phyloP scores from a whole-genome alignment of 352 stramenopile species.

The Pythium biforme region DNA sequence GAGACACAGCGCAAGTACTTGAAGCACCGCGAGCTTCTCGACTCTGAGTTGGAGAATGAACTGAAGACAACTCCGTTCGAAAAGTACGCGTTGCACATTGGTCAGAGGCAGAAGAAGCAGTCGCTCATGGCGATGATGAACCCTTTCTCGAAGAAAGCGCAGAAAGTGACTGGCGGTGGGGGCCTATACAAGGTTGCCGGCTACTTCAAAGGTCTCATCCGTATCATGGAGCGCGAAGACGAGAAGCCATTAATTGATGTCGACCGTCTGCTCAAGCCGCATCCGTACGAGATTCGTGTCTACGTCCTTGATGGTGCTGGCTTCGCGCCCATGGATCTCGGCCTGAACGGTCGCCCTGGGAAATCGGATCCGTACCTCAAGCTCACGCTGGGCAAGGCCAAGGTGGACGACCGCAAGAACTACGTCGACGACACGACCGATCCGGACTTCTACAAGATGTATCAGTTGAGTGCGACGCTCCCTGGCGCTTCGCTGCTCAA shows the following conservation, averaged over 20 bases:
- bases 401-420: constrained; percentile 89
- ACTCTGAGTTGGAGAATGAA: constrained; percentile 66
- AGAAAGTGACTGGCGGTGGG: constrained; percentile 33
- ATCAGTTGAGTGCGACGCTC: constrained; percentile 79
- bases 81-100: constrained; percentile 83
- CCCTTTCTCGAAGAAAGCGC: constrained; percentile 67
- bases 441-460: constrained; percentile 92
- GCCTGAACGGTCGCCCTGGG: constrained; percentile 71
- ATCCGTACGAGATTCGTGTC: constrained; percentile 83
- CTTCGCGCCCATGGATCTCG: constrained; percentile 86
- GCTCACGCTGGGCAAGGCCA: constrained; percentile 83
- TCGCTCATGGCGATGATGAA: constrained; percentile 65
- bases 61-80: constrained; percentile 88
- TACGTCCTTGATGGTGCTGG: constrained; percentile 87
- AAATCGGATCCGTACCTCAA: constrained; percentile 90
- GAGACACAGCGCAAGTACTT: constrained; percentile 74
- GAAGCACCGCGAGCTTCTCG: constrained; percentile 67
- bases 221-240: constrained; percentile 80
- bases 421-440: constrained; percentile 86
- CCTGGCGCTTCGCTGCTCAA: constrained; percentile 84
- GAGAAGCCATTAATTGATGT: constrained; percentile 78
- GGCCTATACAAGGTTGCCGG: constrained; percentile 80
- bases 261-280: constrained; percentile 57
- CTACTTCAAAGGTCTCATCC: constrained; percentile 91
- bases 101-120: constrained; percentile 73